These are phyloP conservation scores for Pyracantha coccinea DNA, from an alignment of 331 rosid genomes.

Conservation along the genomic window DNA sequence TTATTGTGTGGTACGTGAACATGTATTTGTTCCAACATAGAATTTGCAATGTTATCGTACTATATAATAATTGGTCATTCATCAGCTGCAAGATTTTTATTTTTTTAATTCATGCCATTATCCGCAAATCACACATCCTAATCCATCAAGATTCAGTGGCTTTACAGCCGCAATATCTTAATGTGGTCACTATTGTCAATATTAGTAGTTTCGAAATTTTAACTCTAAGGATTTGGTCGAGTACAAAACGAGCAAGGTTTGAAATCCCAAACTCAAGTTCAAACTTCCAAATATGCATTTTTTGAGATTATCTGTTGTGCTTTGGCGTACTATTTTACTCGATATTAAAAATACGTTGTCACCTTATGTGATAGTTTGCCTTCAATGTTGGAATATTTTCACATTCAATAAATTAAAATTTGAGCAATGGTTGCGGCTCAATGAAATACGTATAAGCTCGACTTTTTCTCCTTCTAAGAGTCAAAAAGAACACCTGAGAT, in stretches of 20 bases:
- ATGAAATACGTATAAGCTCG: background rate
- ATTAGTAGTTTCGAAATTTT: too few relatives aligned
- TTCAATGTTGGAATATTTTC: too few relatives aligned
- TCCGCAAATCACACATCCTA: background rate
- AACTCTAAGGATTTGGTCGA: too few relatives aligned
- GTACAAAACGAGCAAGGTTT: too few relatives aligned
- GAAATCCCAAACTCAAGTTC: too few relatives aligned
- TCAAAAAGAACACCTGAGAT: conserved; percentile 49
- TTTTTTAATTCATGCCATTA: background rate
- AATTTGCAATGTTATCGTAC: too few relatives aligned
- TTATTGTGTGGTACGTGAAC: background rate
- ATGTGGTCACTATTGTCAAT: background rate
- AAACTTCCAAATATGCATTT: too few relatives aligned
- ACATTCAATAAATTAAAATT: background rate
- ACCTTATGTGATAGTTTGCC: too few relatives aligned
- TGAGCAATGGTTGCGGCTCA: background rate
- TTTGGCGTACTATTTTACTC: too few relatives aligned
- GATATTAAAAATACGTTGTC: too few relatives aligned
- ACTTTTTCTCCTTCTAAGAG: background rate
- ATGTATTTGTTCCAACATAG: too few relatives aligned
- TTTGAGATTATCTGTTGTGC: too few relatives aligned
- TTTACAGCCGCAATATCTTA: background rate
- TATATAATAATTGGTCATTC: background rate
- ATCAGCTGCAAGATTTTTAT: background rate
- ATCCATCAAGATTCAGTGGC: background rate